Conservation (phyloP, 306 rosid species). For the Sphenostylis stenocarpa region DNA sequence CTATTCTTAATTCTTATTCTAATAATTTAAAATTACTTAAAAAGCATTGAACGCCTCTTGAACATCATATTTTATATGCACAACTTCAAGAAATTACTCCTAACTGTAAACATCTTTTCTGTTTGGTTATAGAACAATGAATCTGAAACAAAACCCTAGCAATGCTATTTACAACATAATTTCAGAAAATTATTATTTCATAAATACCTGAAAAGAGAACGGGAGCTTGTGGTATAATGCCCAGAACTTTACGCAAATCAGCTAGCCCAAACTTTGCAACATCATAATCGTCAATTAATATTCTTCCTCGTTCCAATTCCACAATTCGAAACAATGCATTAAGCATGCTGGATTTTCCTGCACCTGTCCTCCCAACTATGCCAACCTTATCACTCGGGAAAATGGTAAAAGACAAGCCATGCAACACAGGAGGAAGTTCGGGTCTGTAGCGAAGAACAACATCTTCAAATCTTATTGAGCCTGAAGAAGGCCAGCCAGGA, state of each 20-base stretch:
- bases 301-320: conserved; percentile 82
- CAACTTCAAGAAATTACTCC: neutral
- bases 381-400: conserved; percentile 80
- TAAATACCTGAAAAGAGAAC: conserved; percentile 84
- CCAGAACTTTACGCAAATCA: conserved; percentile 80
- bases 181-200: neutral
- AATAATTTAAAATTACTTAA: neutral
- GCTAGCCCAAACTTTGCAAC: conserved; percentile 75
- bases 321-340: conserved; percentile 87
- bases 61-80: neutral
- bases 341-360: conserved; percentile 94
- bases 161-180: conserved; percentile 40
- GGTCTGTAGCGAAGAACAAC: conserved; percentile 89
- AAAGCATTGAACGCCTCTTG: neutral
- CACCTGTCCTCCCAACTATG: conserved; percentile 96
- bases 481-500: conserved; percentile 87
- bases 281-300: conserved; percentile 74
- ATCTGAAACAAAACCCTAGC: conserved; percentile 15
- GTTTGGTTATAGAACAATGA: neutral
- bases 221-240: conserved; percentile 91
- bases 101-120: neutral
- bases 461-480: conserved; percentile 69
- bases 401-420: conserved; percentile 67
- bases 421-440: conserved; percentile 89
- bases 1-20: neutral